These are phyloP conservation scores for Neopestalotiopsis clavispora DNA, from an alignment of 2,329 filamentous ascomycete genomes.

Conservation along the genomic window DNA sequence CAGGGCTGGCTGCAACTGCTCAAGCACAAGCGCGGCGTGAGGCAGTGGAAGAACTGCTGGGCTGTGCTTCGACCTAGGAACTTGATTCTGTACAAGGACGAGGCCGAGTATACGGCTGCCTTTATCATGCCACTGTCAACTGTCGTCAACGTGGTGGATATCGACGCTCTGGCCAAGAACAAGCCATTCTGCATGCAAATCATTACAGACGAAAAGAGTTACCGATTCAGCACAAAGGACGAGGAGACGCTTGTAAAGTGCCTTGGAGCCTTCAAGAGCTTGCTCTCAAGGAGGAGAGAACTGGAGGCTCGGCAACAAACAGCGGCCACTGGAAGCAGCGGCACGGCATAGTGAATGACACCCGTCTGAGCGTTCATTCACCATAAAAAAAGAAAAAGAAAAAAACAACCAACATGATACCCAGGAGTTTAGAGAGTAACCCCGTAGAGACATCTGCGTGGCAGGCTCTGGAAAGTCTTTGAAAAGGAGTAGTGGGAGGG, in stretches of 20 bases:
- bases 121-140: conserved; percentile 79
- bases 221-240: conserved; percentile 75
- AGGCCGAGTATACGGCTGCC: conserved; percentile 85
- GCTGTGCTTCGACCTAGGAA: conserved; percentile 85
- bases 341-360: conserved; percentile 5
- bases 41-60: conserved; percentile 96
- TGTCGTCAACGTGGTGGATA: conserved; percentile 90
- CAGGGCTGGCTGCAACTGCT: conserved; percentile 89
- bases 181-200: conserved; percentile 90
- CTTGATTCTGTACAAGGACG: conserved; percentile 90
- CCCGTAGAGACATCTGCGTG: neutral
- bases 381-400: neutral
- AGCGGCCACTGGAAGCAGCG: conserved; percentile 5
- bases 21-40: conserved; percentile 80
- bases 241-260: conserved; percentile 85
- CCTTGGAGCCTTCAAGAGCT: conserved; percentile 89
- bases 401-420: conserved; percentile 17
- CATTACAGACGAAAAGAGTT: conserved; percentile 89
- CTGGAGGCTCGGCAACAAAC: conserved; percentile 52
- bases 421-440: conserved; percentile 16
- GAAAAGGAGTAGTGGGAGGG: conserved; percentile 2
- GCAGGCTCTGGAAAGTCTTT: conserved; percentile 9
- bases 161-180: conserved; percentile 83
- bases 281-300: conserved; percentile 73
- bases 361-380: neutral